These are phyloP conservation scores for Sistotremastrum suecicum DNA, from an alignment of 768 basidiomycete genomes.

Conservation along the genomic window DNA sequence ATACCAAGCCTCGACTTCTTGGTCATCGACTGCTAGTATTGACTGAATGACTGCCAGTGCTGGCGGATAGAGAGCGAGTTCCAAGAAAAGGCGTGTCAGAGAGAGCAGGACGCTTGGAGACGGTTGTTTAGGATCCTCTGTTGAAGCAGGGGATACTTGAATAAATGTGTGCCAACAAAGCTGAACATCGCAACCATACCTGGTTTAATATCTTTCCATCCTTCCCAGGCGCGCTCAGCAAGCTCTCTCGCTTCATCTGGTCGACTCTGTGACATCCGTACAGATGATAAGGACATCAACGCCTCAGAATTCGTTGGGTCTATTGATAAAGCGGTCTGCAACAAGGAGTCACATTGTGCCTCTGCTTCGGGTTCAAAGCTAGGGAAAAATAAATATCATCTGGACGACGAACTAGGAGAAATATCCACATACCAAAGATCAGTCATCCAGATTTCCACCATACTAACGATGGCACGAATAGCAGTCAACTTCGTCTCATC, in stretches of 20 bases:
- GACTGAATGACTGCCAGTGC: constrained; percentile 68
- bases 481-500: constrained; percentile 51
- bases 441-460: constrained; percentile 97
- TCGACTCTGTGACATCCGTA: constrained; percentile 76
- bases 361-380: constrained; percentile 79
- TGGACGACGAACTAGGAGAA: not conserved
- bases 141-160: not conserved
- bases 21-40: constrained; percentile 67
- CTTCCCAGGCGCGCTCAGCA: constrained; percentile 51
- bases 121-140: constrained; percentile 57
- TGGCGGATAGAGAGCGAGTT: constrained; percentile 53
- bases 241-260: constrained; percentile 68
- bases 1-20: constrained; percentile 87
- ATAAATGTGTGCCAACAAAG: not conserved
- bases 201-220: constrained; percentile 57
- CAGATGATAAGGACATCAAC: constrained; percentile 67
- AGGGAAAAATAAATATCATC: not conserved
- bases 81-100: constrained; percentile 72
- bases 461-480: constrained; percentile 68
- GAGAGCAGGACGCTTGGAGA: constrained; percentile 57
- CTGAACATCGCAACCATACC: constrained; percentile 18
- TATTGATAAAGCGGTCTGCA: constrained; percentile 54
- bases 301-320: constrained; percentile 71
- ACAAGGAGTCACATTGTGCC: constrained; percentile 64
- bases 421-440: constrained; percentile 59